Conservation (phyloP, 768 basidiomycete genomes). For the Fistulinella prunicolor region DNA sequence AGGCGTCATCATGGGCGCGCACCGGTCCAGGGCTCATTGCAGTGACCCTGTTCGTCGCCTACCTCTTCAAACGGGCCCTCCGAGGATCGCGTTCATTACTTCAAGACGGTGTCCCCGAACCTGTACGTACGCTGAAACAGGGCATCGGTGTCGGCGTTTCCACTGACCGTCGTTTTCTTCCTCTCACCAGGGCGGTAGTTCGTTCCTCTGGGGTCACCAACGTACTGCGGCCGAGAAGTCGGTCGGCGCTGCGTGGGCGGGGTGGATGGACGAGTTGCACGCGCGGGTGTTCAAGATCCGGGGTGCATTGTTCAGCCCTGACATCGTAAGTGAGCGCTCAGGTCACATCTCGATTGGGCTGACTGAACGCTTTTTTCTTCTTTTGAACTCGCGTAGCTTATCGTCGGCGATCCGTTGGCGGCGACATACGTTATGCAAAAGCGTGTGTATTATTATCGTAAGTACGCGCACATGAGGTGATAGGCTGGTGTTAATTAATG, state of each 20-base stretch:
- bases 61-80: neutral
- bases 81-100: neutral
- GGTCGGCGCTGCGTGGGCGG: neutral
- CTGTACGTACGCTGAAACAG: neutral
- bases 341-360: neutral
- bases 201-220: slow-evolving; percentile 7
- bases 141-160: neutral
- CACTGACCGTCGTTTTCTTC: neutral
- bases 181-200: neutral
- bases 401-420: slow-evolving; percentile 5
- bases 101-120: neutral
- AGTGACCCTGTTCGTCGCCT: neutral
- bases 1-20: neutral
- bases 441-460: slow-evolving; percentile 9
- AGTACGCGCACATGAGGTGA: neutral
- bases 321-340: slow-evolving; percentile 2
- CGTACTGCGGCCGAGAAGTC: slow-evolving; percentile 3
- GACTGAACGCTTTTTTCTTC: too few relatives aligned
- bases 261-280: slow-evolving; percentile 5
- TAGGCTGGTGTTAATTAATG: neutral
- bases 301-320: slow-evolving; percentile 1
- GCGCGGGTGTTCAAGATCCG: slow-evolving; percentile 6
- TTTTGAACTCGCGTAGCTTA: neutral
- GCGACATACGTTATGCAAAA: slow-evolving; percentile 8
- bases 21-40: neutral